Evolutionary conservation across 2,329 filamentous ascomycete genomes (phyloP).

Genomic region (Shiraia sp.): DNA sequence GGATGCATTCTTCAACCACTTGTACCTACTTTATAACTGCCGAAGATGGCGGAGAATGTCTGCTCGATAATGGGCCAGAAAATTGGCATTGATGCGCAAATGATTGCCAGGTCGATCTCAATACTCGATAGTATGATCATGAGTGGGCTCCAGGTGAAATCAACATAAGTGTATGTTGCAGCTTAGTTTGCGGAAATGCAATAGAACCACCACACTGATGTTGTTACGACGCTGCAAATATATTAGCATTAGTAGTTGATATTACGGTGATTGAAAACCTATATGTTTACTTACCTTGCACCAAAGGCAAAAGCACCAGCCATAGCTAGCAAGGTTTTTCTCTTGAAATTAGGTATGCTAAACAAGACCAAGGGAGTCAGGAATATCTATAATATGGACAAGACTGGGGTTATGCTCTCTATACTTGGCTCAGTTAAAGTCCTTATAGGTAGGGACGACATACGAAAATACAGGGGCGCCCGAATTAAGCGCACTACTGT

Average conservation of each 20-base stretch:
- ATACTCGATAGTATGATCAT: conserved; percentile 34
- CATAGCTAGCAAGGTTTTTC: conserved; percentile 33
- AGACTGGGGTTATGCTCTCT: conserved; percentile 14
- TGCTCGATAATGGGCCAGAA: conserved; percentile 41
- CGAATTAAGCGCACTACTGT: conserved; percentile 13
- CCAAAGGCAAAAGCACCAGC: conserved; percentile 37
- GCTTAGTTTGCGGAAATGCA: conserved; percentile 30
- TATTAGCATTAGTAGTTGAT: conserved; percentile 9
- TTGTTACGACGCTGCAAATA: conserved; percentile 29
- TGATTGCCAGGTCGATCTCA: conserved; percentile 40
- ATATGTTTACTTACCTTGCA: conserved; percentile 31
- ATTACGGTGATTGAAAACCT: not conserved
- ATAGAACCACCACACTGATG: conserved; percentile 37
- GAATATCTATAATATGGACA: conserved; percentile 19
- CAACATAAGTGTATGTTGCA: conserved; percentile 35
- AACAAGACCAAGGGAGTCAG: conserved; percentile 37
- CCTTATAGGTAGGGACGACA: conserved; percentile 16
- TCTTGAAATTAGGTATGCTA: conserved; percentile 25
- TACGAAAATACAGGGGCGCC: conserved; percentile 14
- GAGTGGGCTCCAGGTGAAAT: conserved; percentile 35
- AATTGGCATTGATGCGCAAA: conserved; percentile 42
- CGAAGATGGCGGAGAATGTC: conserved; percentile 34
- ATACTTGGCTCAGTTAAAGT: conserved; percentile 18
- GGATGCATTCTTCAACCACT: conserved; percentile 31
- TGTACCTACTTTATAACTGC: conserved; percentile 40